Percentiles rank a stretch among this genome's conserved stretches.
These are phyloP conservation scores for Podila epigama DNA, from an alignment of 192 early-diverging fungal species.

Conservation along the genomic window DNA sequence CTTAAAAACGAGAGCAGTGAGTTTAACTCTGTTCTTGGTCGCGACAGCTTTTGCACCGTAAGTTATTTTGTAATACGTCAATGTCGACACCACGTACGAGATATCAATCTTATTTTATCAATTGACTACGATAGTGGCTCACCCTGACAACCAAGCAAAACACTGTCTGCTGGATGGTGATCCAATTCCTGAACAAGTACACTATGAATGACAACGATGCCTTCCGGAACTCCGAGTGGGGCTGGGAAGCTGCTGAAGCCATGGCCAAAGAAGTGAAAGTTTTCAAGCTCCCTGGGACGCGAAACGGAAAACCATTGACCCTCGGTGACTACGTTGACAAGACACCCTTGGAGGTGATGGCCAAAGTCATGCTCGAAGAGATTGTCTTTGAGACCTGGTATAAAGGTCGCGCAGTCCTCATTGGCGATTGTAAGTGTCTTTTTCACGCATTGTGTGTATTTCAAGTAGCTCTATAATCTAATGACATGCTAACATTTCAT, in stretches of 20 bases:
- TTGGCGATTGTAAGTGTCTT: slow-evolving; percentile 38
- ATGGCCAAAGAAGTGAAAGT: slow-evolving; percentile 11
- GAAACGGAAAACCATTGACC: no score
- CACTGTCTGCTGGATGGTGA: slow-evolving; percentile 15
- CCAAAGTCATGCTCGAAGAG: slow-evolving; percentile 27
- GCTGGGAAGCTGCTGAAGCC: background rate
- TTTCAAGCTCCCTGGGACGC: slow-evolving; percentile 1
- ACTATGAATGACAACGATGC: slow-evolving; percentile 1
- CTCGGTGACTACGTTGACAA: slow-evolving; percentile 14
- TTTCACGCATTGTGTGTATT: no score
- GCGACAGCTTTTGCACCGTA: no score
- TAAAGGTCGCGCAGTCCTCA: slow-evolving; percentile 11
- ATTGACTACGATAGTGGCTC: no score
- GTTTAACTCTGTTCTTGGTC: no score
- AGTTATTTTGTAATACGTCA: no score
- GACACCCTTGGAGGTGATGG: slow-evolving; percentile 21
- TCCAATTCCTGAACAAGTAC: slow-evolving; percentile 4
- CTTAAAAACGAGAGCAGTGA: no score
- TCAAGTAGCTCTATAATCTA: no score
- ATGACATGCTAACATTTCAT: no score
- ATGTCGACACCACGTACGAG: no score
- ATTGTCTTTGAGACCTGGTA: slow-evolving; percentile 34
- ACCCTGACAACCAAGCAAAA: background rate
- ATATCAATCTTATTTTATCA: no score
- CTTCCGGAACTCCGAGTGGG: slow-evolving; percentile 31